A percentile compares a stretch with the other conserved stretches of the same genome.
phyloP scores from a whole-genome alignment of 257 asterid species.

The Catharanthus roseus region DNA sequence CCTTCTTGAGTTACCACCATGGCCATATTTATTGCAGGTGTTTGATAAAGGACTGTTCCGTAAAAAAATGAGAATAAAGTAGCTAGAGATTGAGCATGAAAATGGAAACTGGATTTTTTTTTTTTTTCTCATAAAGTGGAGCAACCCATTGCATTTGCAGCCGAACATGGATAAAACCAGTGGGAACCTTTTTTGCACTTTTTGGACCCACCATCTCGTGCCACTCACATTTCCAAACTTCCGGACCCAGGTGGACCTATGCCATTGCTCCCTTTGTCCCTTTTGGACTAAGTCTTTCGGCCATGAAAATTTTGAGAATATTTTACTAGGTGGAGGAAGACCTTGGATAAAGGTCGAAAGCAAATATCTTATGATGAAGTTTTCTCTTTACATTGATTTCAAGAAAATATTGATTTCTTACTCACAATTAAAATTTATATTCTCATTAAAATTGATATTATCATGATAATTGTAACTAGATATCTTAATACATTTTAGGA shows the following conservation, averaged over 20 bases:
- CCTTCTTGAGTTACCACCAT: neutral
- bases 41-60: neutral
- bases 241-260: neutral
- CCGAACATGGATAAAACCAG: conserved; percentile 4
- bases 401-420: too few species aligned
- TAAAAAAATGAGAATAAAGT: neutral
- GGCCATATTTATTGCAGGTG: neutral
- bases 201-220: conserved; percentile 6
- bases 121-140: neutral
- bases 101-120: neutral
- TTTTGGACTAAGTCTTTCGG: conserved; percentile 1
- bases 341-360: neutral
- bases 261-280: neutral
- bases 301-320: neutral
- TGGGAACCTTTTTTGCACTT: neutral
- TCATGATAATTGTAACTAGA: too few species aligned
- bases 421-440: neutral
- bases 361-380: too few species aligned
- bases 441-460: too few species aligned
- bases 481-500: too few species aligned
- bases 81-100: neutral
- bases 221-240: neutral
- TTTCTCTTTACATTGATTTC: too few species aligned
- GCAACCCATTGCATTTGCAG: neutral
- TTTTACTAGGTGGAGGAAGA: too few species aligned